These are phyloP conservation scores for Ochromonas danica DNA, from an alignment of 108 stramenopile genomes.

Conservation along the genomic window DNA sequence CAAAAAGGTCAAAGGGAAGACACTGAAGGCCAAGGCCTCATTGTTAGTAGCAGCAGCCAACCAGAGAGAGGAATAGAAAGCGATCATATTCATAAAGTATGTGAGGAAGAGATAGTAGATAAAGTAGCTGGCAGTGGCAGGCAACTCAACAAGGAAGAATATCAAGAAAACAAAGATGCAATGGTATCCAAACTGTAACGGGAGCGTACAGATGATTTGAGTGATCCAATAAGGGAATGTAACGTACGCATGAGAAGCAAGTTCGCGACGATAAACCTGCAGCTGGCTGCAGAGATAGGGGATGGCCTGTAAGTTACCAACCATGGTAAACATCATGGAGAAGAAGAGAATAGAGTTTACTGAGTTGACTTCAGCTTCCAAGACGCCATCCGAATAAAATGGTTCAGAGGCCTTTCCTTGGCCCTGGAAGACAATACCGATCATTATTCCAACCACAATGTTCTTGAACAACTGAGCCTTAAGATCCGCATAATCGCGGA, in stretches of 20 bases:
- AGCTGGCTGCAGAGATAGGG: slow-evolving; percentile 17
- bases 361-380: neutral
- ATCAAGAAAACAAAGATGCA: neutral
- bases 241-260: slow-evolving; percentile 23
- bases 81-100: slow-evolving; percentile 32
- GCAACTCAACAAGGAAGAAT: neutral
- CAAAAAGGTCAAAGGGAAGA: slow-evolving; percentile 45
- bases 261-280: slow-evolving; percentile 30
- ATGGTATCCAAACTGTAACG: neutral
- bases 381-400: neutral
- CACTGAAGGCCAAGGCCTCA: slow-evolving; percentile 33
- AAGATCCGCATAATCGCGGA: slow-evolving; percentile 29
- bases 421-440: slow-evolving; percentile 37
- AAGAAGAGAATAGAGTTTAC: slow-evolving; percentile 38
- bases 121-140: slow-evolving; percentile 1
- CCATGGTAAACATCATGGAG: slow-evolving; percentile 9
- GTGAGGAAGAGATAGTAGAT: slow-evolving; percentile 30
- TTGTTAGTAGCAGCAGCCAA: slow-evolving; percentile 36
- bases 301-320: slow-evolving; percentile 36
- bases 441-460: slow-evolving; percentile 39
- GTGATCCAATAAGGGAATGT: slow-evolving; percentile 30
- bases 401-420: slow-evolving; percentile 27
- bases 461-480: slow-evolving; percentile 39
- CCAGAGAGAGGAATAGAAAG: slow-evolving; percentile 37
- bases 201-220: slow-evolving; percentile 7